Base-by-base conservation (phyloP, 768 basidiomycete species). In the Tricholoma sp. region DNA sequence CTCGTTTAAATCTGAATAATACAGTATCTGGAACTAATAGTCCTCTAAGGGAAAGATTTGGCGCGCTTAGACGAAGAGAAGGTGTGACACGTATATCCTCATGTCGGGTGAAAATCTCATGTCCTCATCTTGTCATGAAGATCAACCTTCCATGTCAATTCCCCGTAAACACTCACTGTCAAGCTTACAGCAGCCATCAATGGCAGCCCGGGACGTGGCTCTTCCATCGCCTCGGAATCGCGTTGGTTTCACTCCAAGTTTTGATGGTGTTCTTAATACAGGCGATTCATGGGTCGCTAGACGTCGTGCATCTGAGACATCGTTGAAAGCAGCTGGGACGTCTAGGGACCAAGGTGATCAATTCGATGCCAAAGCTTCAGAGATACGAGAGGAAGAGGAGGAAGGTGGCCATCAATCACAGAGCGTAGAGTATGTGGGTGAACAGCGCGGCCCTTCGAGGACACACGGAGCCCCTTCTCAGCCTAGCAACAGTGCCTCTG, bases 91-190 rank as follows among this genome's bases (percentile, higher is more conserved):
- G 47, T 49, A 50, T 28, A 53, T 29, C 42, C 53, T 52, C 48
- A 33, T 37, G 41, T 52, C 53, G n/a, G 34, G 50, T 36, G 28
- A 45, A 41, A 57, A 48, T 48, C 56, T 48, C 54, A 49, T 54
- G 56, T 59, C 58, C 63, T 67, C 9, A 61, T 61, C 50, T 49
- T 58, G 59, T 54, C 59, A 51, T 57, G 32, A 66, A 90, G 89
- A 91, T 69, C 81, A 81, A 65, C 71, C 80, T 31, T 72, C 82
- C n/a, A 60, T 76, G 52, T 57, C 74, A 24, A 64, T 84, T 24
- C 82, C 85, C 47, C 81, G 88, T 44, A 90, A 88, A 70, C 78
- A 84, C 39, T 90, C 90, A 6, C 66, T 87, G 64, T 86, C 89
- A 18, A 76, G 78, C 53, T 73, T 80, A 55, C 86, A 85, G 63